Evolutionary conservation across 805 yeast genomes (phyloP).

Genomic region (Torulaspora microellipsoides): DNA sequence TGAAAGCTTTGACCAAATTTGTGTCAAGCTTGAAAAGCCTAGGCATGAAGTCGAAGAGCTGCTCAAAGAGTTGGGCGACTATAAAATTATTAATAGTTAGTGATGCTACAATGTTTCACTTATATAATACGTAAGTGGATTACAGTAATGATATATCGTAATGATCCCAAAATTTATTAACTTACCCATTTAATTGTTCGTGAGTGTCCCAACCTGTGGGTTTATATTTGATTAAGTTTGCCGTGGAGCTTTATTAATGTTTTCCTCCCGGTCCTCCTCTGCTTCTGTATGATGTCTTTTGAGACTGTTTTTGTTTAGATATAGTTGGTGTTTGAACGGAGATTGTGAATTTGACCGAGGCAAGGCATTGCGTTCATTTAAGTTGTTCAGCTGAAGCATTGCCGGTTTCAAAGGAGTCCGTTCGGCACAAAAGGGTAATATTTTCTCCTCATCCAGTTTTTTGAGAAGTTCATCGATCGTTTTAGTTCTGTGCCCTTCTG

Average conservation of each 20-base stretch:
- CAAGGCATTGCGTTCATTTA: too few relatives aligned
- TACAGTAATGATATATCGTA: slow-evolving; percentile 7
- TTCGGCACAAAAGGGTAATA: not conserved
- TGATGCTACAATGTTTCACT: not conserved
- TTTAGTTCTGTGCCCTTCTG: not conserved
- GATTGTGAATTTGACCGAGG: slow-evolving; percentile 3
- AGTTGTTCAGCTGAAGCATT: slow-evolving; percentile 2
- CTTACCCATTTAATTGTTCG: too few relatives aligned
- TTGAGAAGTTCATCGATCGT: slow-evolving; percentile 4
- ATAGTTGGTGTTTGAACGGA: slow-evolving; percentile 5
- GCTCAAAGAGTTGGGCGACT: slow-evolving; percentile 46
- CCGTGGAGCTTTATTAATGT: slow-evolving; percentile 8
- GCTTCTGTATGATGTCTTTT: slow-evolving; percentile 10
- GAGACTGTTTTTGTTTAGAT: not conserved
- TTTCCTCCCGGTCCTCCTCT: slow-evolving; percentile 9
- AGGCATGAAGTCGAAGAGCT: slow-evolving; percentile 50
- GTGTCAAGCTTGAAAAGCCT: slow-evolving; percentile 61
- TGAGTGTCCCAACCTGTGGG: too few relatives aligned
- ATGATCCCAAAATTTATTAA: not conserved
- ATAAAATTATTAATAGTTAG: slow-evolving; percentile 43
- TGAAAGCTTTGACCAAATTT: slow-evolving; percentile 59
- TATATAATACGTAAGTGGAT: not conserved
- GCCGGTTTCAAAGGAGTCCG: slow-evolving; percentile 10
- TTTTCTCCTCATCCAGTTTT: slow-evolving; percentile 5
- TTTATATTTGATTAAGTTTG: slow-evolving; percentile 2